Evolutionary conservation across 1,284 basidiomycete species (phyloP).

Genomic region (Phellinidium pouzarii): DNA sequence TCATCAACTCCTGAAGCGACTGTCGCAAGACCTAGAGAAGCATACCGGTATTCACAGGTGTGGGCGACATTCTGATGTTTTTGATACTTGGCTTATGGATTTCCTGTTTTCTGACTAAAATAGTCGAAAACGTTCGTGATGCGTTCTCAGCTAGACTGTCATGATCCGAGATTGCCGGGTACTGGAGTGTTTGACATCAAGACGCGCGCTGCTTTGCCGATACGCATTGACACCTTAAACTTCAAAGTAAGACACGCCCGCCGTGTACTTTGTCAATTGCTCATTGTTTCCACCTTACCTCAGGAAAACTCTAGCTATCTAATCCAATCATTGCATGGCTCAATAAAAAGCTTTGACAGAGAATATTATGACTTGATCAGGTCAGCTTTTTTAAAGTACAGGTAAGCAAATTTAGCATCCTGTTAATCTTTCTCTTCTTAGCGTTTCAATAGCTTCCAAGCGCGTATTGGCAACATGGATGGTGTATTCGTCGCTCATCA

Average conservation of each 20-base stretch:
- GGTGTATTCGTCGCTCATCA: constrained; percentile 95
- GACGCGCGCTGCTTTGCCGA: constrained; percentile 81
- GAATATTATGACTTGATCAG: constrained; percentile 92
- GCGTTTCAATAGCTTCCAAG: constrained; percentile 75
- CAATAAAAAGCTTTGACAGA: constrained; percentile 72
- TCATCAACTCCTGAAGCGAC: constrained; percentile 31
- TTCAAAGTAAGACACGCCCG: constrained; percentile 48
- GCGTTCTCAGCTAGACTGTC: constrained; percentile 93
- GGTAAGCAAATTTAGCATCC: constrained; percentile 34
- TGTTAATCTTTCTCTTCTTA: background rate
- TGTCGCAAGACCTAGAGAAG: constrained; percentile 47
- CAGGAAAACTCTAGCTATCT: constrained; percentile 74
- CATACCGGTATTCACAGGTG: constrained; percentile 81
- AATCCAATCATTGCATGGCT: constrained; percentile 57
- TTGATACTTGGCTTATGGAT: background rate
- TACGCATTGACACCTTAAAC: constrained; percentile 85
- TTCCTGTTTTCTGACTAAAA: background rate
- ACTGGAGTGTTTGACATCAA: constrained; percentile 95
- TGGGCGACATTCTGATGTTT: constrained; percentile 19
- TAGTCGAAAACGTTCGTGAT: constrained; percentile 78
- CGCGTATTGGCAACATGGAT: constrained; percentile 95
- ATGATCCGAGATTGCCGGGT: constrained; percentile 77
- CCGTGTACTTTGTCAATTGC: constrained; percentile 5
- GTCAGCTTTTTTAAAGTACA: constrained; percentile 93
- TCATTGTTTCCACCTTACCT: no score